Base-by-base conservation (phyloP, 2,329 filamentous ascomycete genomes). In the Zymoseptoria ardabiliae region DNA sequence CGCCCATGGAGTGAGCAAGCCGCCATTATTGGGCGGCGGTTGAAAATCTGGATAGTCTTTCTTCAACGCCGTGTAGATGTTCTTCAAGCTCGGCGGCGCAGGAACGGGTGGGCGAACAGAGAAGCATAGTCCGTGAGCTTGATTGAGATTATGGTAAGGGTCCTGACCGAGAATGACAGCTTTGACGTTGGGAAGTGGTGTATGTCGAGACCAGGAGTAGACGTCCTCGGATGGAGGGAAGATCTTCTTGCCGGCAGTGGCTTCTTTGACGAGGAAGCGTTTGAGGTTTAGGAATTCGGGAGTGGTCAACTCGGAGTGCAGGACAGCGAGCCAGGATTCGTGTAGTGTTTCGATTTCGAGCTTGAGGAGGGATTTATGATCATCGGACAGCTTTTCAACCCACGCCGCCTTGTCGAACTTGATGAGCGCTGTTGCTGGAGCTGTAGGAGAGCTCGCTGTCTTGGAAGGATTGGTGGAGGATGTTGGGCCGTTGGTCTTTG, bases 181-280 rank as follows among this genome's bases (percentile, higher is more conserved):
- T 75, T 96, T 96, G 73, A 97, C 92, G 13, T 82, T 87, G 77
- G 87, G 79, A 68, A 99, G 86, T 7, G 94, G 92, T 0, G 93
- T 97, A 74, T 96, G 89, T 23, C 91, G 89, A 61, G 93, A 97
- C 94, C 94, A 99, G 65, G 90, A 94, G 76, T 99, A 99, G 11
- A 99, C 85, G 69, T 99, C 93, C 65, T 91, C 82, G 67, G 85
- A 81, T 0, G 93, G 93, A 3, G 94, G 94, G 69, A 95, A 99
- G 66, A 96, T 83, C 70, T 88, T 92, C 75, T 86, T 87, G 2
- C 87, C 87, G 1, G 82, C 80, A 17, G 83, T 82, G 56, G 87
- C 82, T 77, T 99, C 94, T 57, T 82, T 83, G 70, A 89, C 86
- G 57, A 99, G 77, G 74, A 97, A 99, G 55, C 83, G 82, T 80